These are phyloP conservation scores for Talaromyces verruculosus DNA, from an alignment of 2,329 filamentous ascomycete species.

Conservation along the genomic window DNA sequence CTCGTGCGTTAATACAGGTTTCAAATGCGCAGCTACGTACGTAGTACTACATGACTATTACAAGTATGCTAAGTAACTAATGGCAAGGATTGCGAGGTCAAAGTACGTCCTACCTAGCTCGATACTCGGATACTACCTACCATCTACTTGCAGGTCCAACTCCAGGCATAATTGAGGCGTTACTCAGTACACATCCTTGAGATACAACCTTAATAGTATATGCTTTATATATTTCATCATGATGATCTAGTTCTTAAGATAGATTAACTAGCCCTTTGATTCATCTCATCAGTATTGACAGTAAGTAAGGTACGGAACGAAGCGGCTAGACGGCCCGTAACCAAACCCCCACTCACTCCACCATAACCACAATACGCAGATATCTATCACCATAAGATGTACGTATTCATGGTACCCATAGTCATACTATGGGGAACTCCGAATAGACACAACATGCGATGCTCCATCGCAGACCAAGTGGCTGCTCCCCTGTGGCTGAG, in stretches of 20 bases:
- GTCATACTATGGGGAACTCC: not conserved
- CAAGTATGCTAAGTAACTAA: not conserved
- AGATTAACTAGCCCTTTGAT: not conserved
- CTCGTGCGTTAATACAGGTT: not conserved
- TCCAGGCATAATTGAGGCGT: not conserved
- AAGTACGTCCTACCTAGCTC: not conserved
- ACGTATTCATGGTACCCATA: not conserved
- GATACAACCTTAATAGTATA: not conserved
- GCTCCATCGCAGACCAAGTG: not conserved
- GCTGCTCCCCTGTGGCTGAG: not conserved
- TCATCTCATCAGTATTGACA: not conserved
- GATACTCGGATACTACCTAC: not conserved
- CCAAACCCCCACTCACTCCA: conserved; percentile 2
- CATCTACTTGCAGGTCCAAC: not conserved
- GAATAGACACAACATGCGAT: not conserved
- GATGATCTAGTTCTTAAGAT: not conserved
- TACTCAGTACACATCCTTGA: not conserved
- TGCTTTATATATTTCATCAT: not conserved
- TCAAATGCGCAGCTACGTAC: not conserved
- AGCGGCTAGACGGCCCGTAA: conserved; percentile 11
- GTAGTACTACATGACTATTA: not conserved
- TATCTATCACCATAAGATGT: not conserved
- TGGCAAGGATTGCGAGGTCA: not conserved
- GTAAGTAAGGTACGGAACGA: conserved; percentile 10
- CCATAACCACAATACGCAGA: not conserved